Percentiles rank a stretch among this genome's conserved stretches.
Conservation (phyloP, 495 filamentous ascomycete species). For the Talaromyces thailandensis region DNA sequence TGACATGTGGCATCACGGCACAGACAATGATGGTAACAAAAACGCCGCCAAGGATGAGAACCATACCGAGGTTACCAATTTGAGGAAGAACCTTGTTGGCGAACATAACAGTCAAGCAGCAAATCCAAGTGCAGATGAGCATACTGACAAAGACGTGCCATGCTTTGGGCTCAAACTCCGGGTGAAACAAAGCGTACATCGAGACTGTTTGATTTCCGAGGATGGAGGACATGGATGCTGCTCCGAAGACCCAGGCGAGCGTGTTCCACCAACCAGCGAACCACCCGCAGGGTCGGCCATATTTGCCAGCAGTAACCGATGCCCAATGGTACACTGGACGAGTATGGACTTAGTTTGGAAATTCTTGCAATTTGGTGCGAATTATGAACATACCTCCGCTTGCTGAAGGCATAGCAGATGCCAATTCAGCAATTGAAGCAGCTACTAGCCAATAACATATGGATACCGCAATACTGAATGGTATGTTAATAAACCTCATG, state of each 20-base stretch:
- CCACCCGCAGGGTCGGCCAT: conserved; percentile 62
- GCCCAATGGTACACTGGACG: conserved; percentile 69
- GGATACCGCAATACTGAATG: conserved; percentile 32
- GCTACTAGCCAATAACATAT: conserved; percentile 44
- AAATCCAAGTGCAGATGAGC: conserved; percentile 57
- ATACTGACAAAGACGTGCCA: conserved; percentile 76
- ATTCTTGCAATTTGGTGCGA: not conserved
- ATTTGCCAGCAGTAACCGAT: conserved; percentile 60
- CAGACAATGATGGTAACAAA: conserved; percentile 66
- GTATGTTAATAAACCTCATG: not conserved
- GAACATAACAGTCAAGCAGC: conserved; percentile 56
- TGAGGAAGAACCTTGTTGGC: conserved; percentile 58
- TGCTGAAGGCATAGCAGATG: conserved; percentile 72
- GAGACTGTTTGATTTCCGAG: conserved; percentile 54
- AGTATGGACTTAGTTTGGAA: not conserved
- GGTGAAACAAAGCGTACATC: conserved; percentile 67
- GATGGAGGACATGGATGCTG: conserved; percentile 59
- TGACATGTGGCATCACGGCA: conserved; percentile 58
- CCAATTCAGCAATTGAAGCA: conserved; percentile 60
- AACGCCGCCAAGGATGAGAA: conserved; percentile 60
- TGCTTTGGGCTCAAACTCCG: conserved; percentile 46
- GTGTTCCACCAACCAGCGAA: conserved; percentile 78
- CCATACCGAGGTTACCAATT: conserved; percentile 57
- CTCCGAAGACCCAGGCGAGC: conserved; percentile 61
- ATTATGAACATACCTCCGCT: conserved; percentile 43